These are phyloP conservation scores for Emmonsiellopsis sp. DNA, from an alignment of 2,329 filamentous ascomycete species.

Conservation along the genomic window DNA sequence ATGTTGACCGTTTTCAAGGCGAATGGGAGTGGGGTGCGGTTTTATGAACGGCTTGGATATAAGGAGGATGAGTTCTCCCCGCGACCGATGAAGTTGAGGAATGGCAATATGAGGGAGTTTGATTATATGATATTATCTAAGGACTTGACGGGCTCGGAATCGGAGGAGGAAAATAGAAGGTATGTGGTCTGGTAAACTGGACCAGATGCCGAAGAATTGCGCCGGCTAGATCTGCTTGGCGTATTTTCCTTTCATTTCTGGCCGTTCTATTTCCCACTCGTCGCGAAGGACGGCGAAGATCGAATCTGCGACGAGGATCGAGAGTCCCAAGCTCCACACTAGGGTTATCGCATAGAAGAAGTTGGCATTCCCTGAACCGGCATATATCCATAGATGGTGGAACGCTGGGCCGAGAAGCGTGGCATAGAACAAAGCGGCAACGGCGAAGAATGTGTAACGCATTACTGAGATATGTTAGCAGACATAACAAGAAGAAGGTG, in stretches of 20 bases:
- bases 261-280: slow-evolving; percentile 86
- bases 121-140: slow-evolving; percentile 49
- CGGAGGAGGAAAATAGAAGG: background rate
- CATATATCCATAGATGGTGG: slow-evolving; percentile 97
- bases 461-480: slow-evolving; percentile 52
- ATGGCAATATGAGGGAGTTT: slow-evolving; percentile 39
- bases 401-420: slow-evolving; percentile 87
- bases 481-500: background rate
- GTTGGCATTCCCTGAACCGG: slow-evolving; percentile 94
- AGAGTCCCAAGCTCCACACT: slow-evolving; percentile 91
- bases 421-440: slow-evolving; percentile 76
- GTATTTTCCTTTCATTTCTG: slow-evolving; percentile 82
- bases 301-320: slow-evolving; percentile 76
- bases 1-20: slow-evolving; percentile 54
- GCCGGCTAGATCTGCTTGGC: slow-evolving; percentile 65
- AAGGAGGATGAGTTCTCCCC: slow-evolving; percentile 45
- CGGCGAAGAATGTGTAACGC: slow-evolving; percentile 83
- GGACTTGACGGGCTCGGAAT: slow-evolving; percentile 16
- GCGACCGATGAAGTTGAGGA: slow-evolving; percentile 38
- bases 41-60: slow-evolving; percentile 47
- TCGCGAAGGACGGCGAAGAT: slow-evolving; percentile 84
- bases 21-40: slow-evolving; percentile 38
- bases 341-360: slow-evolving; percentile 99
- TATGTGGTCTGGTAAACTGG: background rate
- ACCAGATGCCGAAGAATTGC: background rate